A percentile compares a stretch with the other conserved stretches of the same genome.
Evolutionary conservation across 345 rosid species (phyloP).

Genomic region (Salix dunnii): DNA sequence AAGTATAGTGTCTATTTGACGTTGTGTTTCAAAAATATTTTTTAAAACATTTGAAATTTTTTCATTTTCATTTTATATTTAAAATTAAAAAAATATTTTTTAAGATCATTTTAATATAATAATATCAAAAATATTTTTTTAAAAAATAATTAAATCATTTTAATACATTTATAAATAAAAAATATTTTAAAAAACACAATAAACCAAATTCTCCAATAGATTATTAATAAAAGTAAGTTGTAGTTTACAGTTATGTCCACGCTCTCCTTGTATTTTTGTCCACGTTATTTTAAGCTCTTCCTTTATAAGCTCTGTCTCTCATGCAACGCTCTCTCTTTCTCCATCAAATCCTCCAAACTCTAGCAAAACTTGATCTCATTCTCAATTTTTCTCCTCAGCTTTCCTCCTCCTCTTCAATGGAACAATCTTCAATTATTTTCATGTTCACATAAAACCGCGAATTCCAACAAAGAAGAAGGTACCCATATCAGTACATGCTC

Average conservation of each 20-base stretch:
- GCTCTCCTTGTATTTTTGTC: neutral
- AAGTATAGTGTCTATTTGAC: rapidly evolving
- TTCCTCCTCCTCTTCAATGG: neutral
- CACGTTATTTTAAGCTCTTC: constrained; percentile 31
- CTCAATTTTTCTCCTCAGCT: constrained; percentile 16
- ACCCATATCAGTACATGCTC: constrained; percentile 5
- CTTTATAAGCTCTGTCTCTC: constrained; percentile 6
- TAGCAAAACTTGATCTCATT: constrained; percentile 5
- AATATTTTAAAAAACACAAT: no score
- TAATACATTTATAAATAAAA: no score
- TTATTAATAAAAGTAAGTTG: no score
- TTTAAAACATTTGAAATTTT: no score
- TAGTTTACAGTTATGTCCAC: constrained; percentile 17
- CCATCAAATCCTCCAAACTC: neutral
- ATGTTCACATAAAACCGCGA: neutral
- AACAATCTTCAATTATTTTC: neutral
- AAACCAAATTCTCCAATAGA: no score
- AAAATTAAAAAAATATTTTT: rapidly evolving
- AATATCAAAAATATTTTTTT: no score
- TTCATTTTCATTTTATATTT: no score
- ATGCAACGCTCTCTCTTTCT: constrained; percentile 29
- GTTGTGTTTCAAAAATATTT: no score
- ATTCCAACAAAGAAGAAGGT: constrained; percentile 24
- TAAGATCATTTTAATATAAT: no score
- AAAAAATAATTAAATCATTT: no score